Evolutionary conservation across 768 basidiomycete genomes (phyloP).

Genomic region (Russula sp.): DNA sequence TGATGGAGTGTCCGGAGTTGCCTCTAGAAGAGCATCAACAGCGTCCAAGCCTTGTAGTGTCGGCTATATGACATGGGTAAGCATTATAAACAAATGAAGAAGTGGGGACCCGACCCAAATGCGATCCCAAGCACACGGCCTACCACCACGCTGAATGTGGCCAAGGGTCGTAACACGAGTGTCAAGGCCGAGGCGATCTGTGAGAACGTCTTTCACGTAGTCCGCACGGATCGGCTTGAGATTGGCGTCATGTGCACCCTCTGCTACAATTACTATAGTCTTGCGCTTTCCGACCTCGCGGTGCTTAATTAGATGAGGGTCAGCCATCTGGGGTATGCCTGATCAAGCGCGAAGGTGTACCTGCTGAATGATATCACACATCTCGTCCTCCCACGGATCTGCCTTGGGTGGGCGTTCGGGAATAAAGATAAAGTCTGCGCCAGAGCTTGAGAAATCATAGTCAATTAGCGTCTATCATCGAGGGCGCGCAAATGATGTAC

Average conservation of each 20-base stretch:
- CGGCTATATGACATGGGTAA: conserved; percentile 43
- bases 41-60: conserved; percentile 96
- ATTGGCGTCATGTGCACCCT: conserved; percentile 84
- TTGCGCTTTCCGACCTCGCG: conserved; percentile 90
- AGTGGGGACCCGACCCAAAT: conserved; percentile 52
- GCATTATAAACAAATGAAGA: background rate
- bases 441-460: conserved; percentile 42
- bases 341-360: conserved; percentile 37
- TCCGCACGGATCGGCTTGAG: conserved; percentile 90
- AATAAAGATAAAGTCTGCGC: conserved; percentile 97
- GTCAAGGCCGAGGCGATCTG: conserved; percentile 83
- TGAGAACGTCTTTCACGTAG: conserved; percentile 83
- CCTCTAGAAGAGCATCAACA: conserved; percentile 76
- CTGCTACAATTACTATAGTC: conserved; percentile 97
- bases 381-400: conserved; percentile 83
- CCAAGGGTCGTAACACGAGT: conserved; percentile 95
- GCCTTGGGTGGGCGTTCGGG: conserved; percentile 81
- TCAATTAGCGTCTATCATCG: background rate
- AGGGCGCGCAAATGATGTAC: conserved; percentile 22
- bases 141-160: conserved; percentile 93
- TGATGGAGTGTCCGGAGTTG: conserved; percentile 84
- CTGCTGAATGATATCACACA: conserved; percentile 78
- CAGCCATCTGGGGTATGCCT: background rate
- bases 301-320: conserved; percentile 46
- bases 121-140: conserved; percentile 88